Evolutionary conservation across 805 yeast genomes (phyloP).

Genomic region (Lipomyces kockii): DNA sequence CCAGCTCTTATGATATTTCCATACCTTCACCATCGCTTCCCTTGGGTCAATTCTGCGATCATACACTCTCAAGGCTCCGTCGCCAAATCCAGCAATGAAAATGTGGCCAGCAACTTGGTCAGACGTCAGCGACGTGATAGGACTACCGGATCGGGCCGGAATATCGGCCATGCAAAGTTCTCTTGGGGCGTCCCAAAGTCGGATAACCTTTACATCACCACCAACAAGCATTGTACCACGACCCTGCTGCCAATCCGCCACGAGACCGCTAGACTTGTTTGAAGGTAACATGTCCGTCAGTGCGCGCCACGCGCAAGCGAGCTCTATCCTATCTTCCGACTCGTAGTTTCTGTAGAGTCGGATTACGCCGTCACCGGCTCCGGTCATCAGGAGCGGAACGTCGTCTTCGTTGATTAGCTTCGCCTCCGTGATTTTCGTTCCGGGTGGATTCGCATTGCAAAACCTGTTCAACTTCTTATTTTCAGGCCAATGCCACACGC

Average conservation of each 20-base stretch:
- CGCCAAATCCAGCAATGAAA: constrained; percentile 89
- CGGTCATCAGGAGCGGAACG: constrained; percentile 78
- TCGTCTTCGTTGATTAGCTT: constrained; percentile 93
- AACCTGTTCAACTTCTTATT: constrained; percentile 66
- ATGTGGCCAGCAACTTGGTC: constrained; percentile 95
- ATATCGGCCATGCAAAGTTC: constrained; percentile 85
- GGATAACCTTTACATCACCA: constrained; percentile 90
- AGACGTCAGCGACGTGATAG: constrained; percentile 87
- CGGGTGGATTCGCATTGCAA: constrained; percentile 82
- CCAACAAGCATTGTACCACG: constrained; percentile 88
- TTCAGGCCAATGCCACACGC: constrained; percentile 83
- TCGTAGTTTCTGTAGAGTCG: constrained; percentile 81
- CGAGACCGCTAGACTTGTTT: constrained; percentile 78
- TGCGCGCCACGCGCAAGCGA: constrained; percentile 91
- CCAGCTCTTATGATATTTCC: constrained; percentile 65
- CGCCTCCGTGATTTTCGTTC: constrained; percentile 85
- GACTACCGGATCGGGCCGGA: constrained; percentile 87
- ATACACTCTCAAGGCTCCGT: constrained; percentile 85
- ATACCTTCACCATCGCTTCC: constrained; percentile 81
- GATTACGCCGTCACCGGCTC: constrained; percentile 93
- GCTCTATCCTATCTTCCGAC: constrained; percentile 56
- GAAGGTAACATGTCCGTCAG: constrained; percentile 81
- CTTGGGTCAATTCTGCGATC: constrained; percentile 85
- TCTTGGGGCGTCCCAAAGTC: constrained; percentile 96
- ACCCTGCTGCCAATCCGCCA: constrained; percentile 96